A percentile compares a stretch with the other conserved stretches of the same genome.
phyloP scores from a whole-genome alignment of 1,284 basidiomycete species.

The Cryptococcus sp. region DNA sequence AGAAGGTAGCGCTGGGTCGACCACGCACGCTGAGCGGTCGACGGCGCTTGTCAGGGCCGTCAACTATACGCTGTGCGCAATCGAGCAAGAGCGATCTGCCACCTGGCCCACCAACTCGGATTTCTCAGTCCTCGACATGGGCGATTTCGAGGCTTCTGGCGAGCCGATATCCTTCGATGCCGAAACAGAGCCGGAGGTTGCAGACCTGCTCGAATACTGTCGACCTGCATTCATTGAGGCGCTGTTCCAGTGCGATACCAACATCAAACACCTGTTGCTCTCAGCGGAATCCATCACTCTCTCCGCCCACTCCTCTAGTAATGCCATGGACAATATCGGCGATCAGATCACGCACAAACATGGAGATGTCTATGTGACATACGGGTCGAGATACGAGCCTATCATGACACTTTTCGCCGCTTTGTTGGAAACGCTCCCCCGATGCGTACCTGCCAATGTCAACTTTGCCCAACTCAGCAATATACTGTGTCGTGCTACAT shows the following conservation, averaged over 20 bases:
- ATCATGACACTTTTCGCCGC: slow-evolving; percentile 74
- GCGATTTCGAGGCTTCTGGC: slow-evolving; percentile 70
- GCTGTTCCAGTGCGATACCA: slow-evolving; percentile 65
- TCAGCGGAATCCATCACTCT: slow-evolving; percentile 79
- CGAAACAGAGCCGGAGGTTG: slow-evolving; percentile 67
- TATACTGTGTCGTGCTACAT: slow-evolving; percentile 75
- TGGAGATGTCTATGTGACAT: slow-evolving; percentile 69
- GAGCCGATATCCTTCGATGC: slow-evolving; percentile 62
- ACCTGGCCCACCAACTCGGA: slow-evolving; percentile 78
- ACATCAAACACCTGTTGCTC: slow-evolving; percentile 74
- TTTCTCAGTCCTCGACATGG: slow-evolving; percentile 60
- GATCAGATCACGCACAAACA: slow-evolving; percentile 58
- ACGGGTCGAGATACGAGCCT: slow-evolving; percentile 64
- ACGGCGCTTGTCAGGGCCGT: slow-evolving; percentile 76
- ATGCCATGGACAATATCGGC: slow-evolving; percentile 46
- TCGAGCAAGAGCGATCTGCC: slow-evolving; percentile 69
- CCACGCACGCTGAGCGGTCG: slow-evolving; percentile 70
- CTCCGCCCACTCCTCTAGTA: slow-evolving; percentile 61
- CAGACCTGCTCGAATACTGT: slow-evolving; percentile 71
- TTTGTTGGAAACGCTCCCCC: slow-evolving; percentile 83
- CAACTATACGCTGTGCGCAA: slow-evolving; percentile 68
- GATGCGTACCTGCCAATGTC: slow-evolving; percentile 64
- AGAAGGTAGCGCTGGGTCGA: slow-evolving; percentile 48
- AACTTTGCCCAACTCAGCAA: slow-evolving; percentile 67
- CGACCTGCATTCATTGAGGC: slow-evolving; percentile 66